These are phyloP conservation scores for Blastobotrys peoriensis DNA, from an alignment of 805 yeast species.

Conservation along the genomic window DNA sequence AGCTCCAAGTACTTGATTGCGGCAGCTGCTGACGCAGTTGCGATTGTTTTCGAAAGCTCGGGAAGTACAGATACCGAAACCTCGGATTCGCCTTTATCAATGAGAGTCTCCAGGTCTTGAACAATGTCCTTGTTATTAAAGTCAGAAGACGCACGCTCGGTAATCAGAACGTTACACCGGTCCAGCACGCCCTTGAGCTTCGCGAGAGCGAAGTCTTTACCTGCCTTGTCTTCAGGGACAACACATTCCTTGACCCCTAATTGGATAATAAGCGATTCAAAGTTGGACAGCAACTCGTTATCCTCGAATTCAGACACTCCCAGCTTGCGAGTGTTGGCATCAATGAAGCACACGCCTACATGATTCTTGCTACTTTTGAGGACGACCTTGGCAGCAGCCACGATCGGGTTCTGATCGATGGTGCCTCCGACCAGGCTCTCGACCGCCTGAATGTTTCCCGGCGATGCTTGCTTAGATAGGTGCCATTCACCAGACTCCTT, in stretches of 20 bases:
- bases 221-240: slow-evolving; percentile 40
- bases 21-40: slow-evolving; percentile 62
- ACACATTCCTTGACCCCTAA: slow-evolving; percentile 83
- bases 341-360: slow-evolving; percentile 77
- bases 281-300: slow-evolving; percentile 77
- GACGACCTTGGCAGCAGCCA: slow-evolving; percentile 45
- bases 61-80: slow-evolving; percentile 22
- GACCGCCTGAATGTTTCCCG: slow-evolving; percentile 78
- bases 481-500: slow-evolving; percentile 45
- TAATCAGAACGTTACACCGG: slow-evolving; percentile 68
- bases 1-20: slow-evolving; percentile 63
- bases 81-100: slow-evolving; percentile 41
- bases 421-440: slow-evolving; percentile 58
- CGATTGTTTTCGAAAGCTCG: slow-evolving; percentile 39
- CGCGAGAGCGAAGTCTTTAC: slow-evolving; percentile 47
- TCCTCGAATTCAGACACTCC: slow-evolving; percentile 79
- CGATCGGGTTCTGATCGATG: slow-evolving; percentile 45
- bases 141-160: slow-evolving; percentile 50
- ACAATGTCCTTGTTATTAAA: slow-evolving; percentile 67
- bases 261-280: slow-evolving; percentile 83
- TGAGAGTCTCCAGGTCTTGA: slow-evolving; percentile 67
- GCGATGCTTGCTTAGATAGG: slow-evolving; percentile 61
- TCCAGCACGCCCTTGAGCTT: slow-evolving; percentile 69
- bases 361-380: slow-evolving; percentile 40
- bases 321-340: slow-evolving; percentile 58